Evolutionary conservation across 1,284 basidiomycete species (phyloP), one percentile per base, ranked within the genome.

Genomic region (Puccinia triticina): DNA sequence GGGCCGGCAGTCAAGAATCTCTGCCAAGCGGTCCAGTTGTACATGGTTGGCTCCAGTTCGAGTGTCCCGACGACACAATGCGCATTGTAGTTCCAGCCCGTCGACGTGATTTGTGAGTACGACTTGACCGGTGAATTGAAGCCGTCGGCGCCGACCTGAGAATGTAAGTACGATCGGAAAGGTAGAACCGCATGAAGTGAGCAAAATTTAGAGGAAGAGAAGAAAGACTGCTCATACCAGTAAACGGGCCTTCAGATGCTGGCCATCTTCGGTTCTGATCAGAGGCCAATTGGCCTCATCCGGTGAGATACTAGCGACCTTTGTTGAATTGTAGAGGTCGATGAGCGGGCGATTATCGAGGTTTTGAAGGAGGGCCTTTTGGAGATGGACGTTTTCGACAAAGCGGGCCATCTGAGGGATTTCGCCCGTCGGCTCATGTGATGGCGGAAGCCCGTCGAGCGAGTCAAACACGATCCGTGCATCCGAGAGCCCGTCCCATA

Each of bases 1-100:
- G 97, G 96, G 0, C 97, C 96, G 3, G 94, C 95, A 0, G 96
- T 93, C 46, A 99, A 90, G 89, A 99, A 99, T 37, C 96, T 90
- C 88, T 99, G 97, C 88, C 93, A 98, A 0, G 95, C 96, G 0
- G 92, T 93, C 55, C 50, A 66, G 53, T 82, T 82, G n/a, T 48
- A 46, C 29, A n/a, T 43, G 18, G 86, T 84, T 34, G 87, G 84
- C 14, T 89, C 87, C 87, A 96, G 93, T 69, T 89, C 86, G 84
- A 99, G 90, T 0, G 95, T 98, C 0, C 93, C 95, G 23, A 99
- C 97, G 55, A 99, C 90, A 10, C 93, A 96, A 85, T 94, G 93
- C 0, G 93, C 92, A 83, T 93, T 90, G 88, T 99, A 99, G 0
- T 92, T 90, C 92, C 96, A 97, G 1, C 96, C 96, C 85, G 92